A percentile compares a stretch with the other conserved stretches of the same genome.
These are phyloP conservation scores for Ajuga chamaepitys DNA, from an alignment of 257 asterid species.

Conservation along the genomic window DNA sequence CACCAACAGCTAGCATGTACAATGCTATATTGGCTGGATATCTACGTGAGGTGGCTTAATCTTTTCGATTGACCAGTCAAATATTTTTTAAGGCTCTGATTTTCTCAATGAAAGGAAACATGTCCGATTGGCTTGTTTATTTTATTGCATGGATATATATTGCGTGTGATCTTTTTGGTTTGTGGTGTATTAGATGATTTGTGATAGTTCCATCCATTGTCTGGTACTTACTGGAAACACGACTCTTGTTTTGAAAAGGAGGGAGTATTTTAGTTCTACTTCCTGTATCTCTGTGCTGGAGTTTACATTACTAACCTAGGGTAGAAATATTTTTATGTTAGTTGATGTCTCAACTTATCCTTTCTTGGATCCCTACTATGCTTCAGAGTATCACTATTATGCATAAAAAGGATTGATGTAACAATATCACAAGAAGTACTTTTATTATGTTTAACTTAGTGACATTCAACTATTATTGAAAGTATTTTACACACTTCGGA, in stretches of 20 bases:
- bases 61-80: background rate
- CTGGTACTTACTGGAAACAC: background rate
- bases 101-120: background rate
- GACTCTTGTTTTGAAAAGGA: background rate
- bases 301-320: background rate
- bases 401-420: background rate
- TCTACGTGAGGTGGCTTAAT: constrained; percentile 66
- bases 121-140: background rate
- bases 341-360: background rate
- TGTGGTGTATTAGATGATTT: constrained; percentile 6
- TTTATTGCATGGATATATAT: background rate
- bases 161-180: background rate
- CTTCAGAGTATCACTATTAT: background rate
- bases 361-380: background rate
- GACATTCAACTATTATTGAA: too few species aligned
- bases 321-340: background rate
- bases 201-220: background rate
- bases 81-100: constrained; percentile 7
- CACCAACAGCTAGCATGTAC: constrained; percentile 58
- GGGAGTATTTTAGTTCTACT: background rate
- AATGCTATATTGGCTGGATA: constrained; percentile 69
- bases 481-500: too few species aligned
- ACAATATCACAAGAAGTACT: background rate
- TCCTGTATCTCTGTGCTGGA: constrained; percentile 1
- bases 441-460: too few species aligned